Base-by-base conservation (phyloP, 2,329 filamentous ascomycete genomes). In the Botrytis porri region DNA sequence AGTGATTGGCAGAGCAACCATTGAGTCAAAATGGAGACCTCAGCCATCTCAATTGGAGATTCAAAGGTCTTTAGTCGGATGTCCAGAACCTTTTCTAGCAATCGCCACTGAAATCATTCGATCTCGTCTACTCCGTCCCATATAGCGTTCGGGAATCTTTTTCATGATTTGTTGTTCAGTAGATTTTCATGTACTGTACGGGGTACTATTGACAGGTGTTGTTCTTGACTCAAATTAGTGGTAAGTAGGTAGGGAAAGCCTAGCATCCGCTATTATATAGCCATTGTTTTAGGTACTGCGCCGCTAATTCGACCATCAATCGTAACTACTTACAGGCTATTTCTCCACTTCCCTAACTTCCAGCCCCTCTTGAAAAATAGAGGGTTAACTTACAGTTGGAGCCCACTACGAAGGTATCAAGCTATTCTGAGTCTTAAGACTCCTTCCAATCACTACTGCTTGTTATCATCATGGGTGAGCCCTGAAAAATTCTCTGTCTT, bases 261-360 rank as follows among this genome's bases (percentile, higher is more conserved):
- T 57, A 69, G 65, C 65, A 69, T 37, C 48, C 35, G 65, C 65
- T 69, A 69, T 43, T 69, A 69, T 67, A 67, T 69, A 69, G 48
- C 35, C 25, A 57, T 32, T 57, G 25, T 29, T 57, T 57, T 39
- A 39, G 54, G 65, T 12, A 41, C 35, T 41, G 48, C 35, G 64
- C 35, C 64, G 35, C 37, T 67, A 37, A 57, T 57, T 57, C 54
- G 35, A 67, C 35, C 35, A 59, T 69, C 51, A 25, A 25, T 39
- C 54, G 37, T 57, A 57, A 25, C 64, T 67, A 41, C 64, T 61
- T n/a, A 43, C 39, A 69, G 66, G 39, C 66, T 45, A 61, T 45
- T 32, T 45, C 66, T 57, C 67, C 67, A 70, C 67, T 70, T 70
- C 37, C 54, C 41, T 66, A 48, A 45, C 41, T 66, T 48, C 63